A percentile compares a stretch with the other conserved stretches of the same genome.
Evolutionary conservation across 495 filamentous ascomycete genomes (phyloP).

Genomic region (Aspergillus saccharolyticus): DNA sequence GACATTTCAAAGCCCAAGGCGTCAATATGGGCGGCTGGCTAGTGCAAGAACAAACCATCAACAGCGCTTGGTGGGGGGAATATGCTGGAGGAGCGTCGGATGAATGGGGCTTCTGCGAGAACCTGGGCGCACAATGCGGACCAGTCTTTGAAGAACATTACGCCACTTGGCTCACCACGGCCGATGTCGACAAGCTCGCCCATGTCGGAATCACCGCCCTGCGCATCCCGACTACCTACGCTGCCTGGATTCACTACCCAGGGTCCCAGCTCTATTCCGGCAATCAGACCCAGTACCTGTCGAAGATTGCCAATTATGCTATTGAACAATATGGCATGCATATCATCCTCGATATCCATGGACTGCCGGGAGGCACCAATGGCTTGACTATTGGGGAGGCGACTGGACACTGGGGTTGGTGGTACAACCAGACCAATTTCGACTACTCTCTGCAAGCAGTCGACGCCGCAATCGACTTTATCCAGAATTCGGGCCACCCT

Average conservation of each 20-base stretch:
- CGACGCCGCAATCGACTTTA: slow-evolving; percentile 23
- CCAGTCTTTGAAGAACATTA: slow-evolving; percentile 27
- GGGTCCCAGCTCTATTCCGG: slow-evolving; percentile 30
- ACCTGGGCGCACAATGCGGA: slow-evolving; percentile 21
- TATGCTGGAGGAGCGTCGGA: slow-evolving; percentile 20
- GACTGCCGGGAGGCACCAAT: slow-evolving; percentile 28
- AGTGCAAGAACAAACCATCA: slow-evolving; percentile 30
- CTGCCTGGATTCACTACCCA: slow-evolving; percentile 25
- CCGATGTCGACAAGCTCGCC: slow-evolving; percentile 27
- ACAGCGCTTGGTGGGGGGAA: slow-evolving; percentile 23
- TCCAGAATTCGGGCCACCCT: slow-evolving; percentile 22
- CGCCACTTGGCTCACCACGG: slow-evolving; percentile 25
- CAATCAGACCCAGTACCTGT: slow-evolving; percentile 23
- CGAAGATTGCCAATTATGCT: slow-evolving; percentile 24
- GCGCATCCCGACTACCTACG: slow-evolving; percentile 29
- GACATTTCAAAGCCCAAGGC: slow-evolving; percentile 24
- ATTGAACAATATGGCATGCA: slow-evolving; percentile 29
- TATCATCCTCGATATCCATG: slow-evolving; percentile 29
- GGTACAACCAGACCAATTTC: slow-evolving; percentile 23
- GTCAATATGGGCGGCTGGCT: slow-evolving; percentile 35
- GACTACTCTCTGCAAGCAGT: slow-evolving; percentile 25
- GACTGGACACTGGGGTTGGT: slow-evolving; percentile 27
- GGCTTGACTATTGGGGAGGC: slow-evolving; percentile 29
- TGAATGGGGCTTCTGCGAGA: slow-evolving; percentile 28
- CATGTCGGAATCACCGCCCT: slow-evolving; percentile 20